A percentile compares a stretch with the other conserved stretches of the same genome.
phyloP scores from a whole-genome alignment of 805 yeast species.

The Saturnispora besseyi region DNA sequence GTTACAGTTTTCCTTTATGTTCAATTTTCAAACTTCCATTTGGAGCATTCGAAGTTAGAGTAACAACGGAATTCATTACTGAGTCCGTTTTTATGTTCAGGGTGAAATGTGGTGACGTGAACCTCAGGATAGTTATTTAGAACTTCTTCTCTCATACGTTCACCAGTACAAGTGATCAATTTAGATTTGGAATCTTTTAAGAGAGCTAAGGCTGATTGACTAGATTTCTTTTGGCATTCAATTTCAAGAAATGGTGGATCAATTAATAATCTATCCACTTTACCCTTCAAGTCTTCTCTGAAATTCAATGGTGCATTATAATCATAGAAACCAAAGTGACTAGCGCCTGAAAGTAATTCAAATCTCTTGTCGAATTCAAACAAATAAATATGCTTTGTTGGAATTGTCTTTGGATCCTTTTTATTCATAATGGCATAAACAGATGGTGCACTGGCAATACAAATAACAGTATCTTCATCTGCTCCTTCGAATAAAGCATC shows the following conservation, averaged over 20 bases:
- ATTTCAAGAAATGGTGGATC: slow-evolving; percentile 86
- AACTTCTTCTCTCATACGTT: slow-evolving; percentile 68
- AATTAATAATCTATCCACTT: slow-evolving; percentile 61
- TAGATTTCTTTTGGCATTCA: slow-evolving; percentile 70
- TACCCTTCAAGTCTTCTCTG: slow-evolving; percentile 46
- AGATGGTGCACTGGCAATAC: slow-evolving; percentile 83
- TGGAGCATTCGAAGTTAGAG: slow-evolving; percentile 60
- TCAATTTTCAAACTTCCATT: slow-evolving; percentile 44
- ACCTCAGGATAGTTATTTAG: slow-evolving; percentile 54
- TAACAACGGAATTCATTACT: slow-evolving; percentile 86
- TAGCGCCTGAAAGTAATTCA: slow-evolving; percentile 57
- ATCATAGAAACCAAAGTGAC: slow-evolving; percentile 65
- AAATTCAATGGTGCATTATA: slow-evolving; percentile 59
- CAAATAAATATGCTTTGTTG: slow-evolving; percentile 62
- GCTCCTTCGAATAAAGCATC: slow-evolving; percentile 72
- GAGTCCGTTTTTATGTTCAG: slow-evolving; percentile 77
- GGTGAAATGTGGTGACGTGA: slow-evolving; percentile 54
- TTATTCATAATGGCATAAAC: slow-evolving; percentile 75
- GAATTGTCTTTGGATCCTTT: slow-evolving; percentile 40
- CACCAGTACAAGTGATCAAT: slow-evolving; percentile 79
- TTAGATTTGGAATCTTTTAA: slow-evolving; percentile 35
- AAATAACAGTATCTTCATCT: slow-evolving; percentile 58
- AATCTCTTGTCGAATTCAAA: slow-evolving; percentile 77
- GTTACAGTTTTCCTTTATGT: not conserved
- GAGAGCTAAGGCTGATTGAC: slow-evolving; percentile 54